phyloP scores from a whole-genome alignment of 306 rosid genomes.

The apple (Malus domestica) region DNA sequence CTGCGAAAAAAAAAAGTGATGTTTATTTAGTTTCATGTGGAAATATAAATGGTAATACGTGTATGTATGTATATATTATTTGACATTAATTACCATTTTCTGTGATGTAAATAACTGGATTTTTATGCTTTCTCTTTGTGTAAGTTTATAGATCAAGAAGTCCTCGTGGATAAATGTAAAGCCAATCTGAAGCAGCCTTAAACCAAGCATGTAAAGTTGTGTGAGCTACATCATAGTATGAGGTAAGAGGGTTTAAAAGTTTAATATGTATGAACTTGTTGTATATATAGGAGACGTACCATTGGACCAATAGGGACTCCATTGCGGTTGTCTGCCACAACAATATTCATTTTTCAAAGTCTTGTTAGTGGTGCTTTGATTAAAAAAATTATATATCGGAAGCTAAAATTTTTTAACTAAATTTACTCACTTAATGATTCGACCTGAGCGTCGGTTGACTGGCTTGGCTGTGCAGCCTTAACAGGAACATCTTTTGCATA shows the following conservation, averaged over 20 bases:
- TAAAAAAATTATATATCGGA: not conserved
- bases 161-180: slow-evolving; percentile 32
- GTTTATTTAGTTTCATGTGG: not conserved
- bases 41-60: too few relatives aligned
- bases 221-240: not conserved
- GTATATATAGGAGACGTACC: slow-evolving; percentile 10
- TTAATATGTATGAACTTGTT: too few relatives aligned
- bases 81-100: slow-evolving; percentile 39
- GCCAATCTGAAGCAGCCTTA: slow-evolving; percentile 28
- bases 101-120: slow-evolving; percentile 43
- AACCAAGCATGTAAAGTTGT: not conserved
- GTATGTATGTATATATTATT: too few relatives aligned
- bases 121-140: slow-evolving; percentile 29
- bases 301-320: slow-evolving; percentile 37
- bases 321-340: slow-evolving; percentile 26
- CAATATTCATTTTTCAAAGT: not conserved
- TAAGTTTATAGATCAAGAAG: slow-evolving; percentile 32
- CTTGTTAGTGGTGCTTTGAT: not conserved
- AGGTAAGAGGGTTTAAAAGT: not conserved
- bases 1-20: not conserved
- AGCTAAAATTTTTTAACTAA: not conserved
- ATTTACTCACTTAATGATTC: slow-evolving; percentile 7
- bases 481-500: slow-evolving; percentile 31
- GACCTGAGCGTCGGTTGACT: slow-evolving; percentile 19
- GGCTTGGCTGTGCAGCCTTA: not conserved